Base-by-base conservation (phyloP, 805 yeast species). In the Nakazawaea ernobii region DNA sequence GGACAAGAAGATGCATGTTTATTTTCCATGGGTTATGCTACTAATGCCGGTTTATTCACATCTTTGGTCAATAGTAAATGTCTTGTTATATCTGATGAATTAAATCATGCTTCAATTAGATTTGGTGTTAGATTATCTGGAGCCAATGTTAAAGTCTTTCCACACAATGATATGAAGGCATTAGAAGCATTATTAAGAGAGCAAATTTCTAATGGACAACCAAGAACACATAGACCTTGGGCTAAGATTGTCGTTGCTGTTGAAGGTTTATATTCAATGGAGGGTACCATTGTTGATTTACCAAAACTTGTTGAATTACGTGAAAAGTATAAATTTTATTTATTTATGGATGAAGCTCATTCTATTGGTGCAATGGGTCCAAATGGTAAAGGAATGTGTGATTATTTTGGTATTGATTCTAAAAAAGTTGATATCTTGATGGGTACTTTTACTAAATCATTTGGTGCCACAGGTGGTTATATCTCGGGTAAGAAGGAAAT, bases 361-460 rank as follows among this genome's bases (percentile, higher is more conserved):
- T 92, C 98, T 5, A 85, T 94, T 59, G 99, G 99, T 58, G 99
- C 99, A n/a, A 76, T 94, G 69, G 99, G 99, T 28, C 94, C 95
- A 39, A 68, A 69, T 45, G 99, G 99, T 40, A 82, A 86, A 60
- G 99, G 99, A 60, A 85, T 94, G 33, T 91, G 97, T 70, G 98
- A 94, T 60, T 87, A 88, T 68, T 94, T 86, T 64, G 84, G 84
- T 46, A 79, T 94, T 42, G 76, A 81, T 53, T 92, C 98, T 36
- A 62, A 68, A 10, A 79, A 79, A 39, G 73, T 94, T 49, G 99
- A 94, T 67, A 70, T 94, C 52, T 68, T 94, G 55, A 94, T 94
- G 99, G 99, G 99, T 43, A 94, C 99, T 7, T 78, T 94, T 49
- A 95, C 99, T 45, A 94, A 94, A 68, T 88, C 97, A 1, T 94